These are phyloP conservation scores for Agaricus subrufescens DNA, from an alignment of 768 basidiomycete genomes.

Conservation along the genomic window DNA sequence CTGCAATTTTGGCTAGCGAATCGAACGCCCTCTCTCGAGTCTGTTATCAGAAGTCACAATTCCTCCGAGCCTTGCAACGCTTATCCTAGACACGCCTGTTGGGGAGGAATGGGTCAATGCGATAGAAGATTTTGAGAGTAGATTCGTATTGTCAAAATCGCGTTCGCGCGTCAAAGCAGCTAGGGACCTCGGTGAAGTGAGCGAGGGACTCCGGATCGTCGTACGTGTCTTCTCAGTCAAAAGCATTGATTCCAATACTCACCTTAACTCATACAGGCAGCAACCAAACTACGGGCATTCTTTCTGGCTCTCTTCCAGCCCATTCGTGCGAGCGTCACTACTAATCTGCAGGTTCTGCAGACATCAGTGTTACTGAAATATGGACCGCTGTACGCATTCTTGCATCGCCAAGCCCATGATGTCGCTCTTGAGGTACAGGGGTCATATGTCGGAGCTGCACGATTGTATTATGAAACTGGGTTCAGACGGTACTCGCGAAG, in stretches of 20 bases:
- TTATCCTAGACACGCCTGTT: conserved; percentile 81
- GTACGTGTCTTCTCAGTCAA: conserved; percentile 36
- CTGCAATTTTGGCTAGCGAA: conserved; percentile 50
- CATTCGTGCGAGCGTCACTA: conserved; percentile 76
- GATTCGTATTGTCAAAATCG: conserved; percentile 61
- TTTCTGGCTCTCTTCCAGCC: conserved; percentile 82
- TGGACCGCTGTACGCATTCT: conserved; percentile 74
- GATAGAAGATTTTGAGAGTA: conserved; percentile 76
- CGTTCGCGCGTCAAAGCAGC: conserved; percentile 85
- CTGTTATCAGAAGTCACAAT: conserved; percentile 79
- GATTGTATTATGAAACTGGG: conserved; percentile 93
- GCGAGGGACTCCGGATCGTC: conserved; percentile 84
- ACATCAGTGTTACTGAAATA: conserved; percentile 84
- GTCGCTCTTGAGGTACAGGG: conserved; percentile 87
- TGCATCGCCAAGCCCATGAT: conserved; percentile 74
- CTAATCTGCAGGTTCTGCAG: conserved; percentile 92
- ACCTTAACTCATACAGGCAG: conserved; percentile 50
- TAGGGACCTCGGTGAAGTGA: conserved; percentile 74
- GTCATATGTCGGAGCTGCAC: conserved; percentile 76
- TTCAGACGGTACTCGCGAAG: conserved; percentile 87
- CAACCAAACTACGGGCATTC: conserved; percentile 83
- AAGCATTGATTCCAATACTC: neutral
- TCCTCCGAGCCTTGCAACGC: conserved; percentile 70
- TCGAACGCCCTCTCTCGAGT: conserved; percentile 81
- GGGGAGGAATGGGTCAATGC: conserved; percentile 85